Base-by-base conservation (phyloP, 352 stramenopile species). In the Aphanomyces euteiches region DNA sequence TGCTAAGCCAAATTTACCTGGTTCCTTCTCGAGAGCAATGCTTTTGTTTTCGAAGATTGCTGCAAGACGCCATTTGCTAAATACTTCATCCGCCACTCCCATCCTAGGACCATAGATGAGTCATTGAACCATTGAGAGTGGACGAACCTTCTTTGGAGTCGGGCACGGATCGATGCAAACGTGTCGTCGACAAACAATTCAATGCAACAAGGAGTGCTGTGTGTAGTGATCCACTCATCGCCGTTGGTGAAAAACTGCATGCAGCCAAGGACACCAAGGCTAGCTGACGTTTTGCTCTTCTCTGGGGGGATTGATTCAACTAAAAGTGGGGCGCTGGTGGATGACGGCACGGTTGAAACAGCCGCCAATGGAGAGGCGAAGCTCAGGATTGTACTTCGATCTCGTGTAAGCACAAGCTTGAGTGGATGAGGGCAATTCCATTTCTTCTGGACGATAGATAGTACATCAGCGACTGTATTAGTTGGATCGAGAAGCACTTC, bases 11-110 rank as follows among this genome's bases (percentile, higher is more conserved):
- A 34, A 10, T n/a, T 39, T 70, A 90, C 74, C 19, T 77, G 75
- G 41, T 72, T 69, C 60, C 90, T 15, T 12, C 78, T 78, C 37
- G 83, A 88, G 40, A 8, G n/a, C 10, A 17, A 64, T 37, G 8
- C 84, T 85, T 64, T 91, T 90, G 34, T 85, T 78, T 34, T 95
- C 84, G 56, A 90, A 90, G 28, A 95, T 78, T 36, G 90, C 69
- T 4, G 86, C 77, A 15, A 95, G 78, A 28, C 87, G 81, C 88
- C 88, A 95, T 28, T 81, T 78, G 17, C 71, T 69, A 47, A 95
- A 92, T 41, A 84, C 72, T 21, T 92, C 85, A 12, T 75, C 75
- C 12, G 79, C 78, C n/a, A 92, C 81, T 3, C 83, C 78, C 53
- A 95, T 82, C 39, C 88, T 95, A 50, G 37, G 8, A 73, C 6